Percentiles rank a stretch among this genome's conserved stretches.
Evolutionary conservation across 371 early-diverging fungal species (phyloP).

Genomic region (Lichtheimia ramosa): DNA sequence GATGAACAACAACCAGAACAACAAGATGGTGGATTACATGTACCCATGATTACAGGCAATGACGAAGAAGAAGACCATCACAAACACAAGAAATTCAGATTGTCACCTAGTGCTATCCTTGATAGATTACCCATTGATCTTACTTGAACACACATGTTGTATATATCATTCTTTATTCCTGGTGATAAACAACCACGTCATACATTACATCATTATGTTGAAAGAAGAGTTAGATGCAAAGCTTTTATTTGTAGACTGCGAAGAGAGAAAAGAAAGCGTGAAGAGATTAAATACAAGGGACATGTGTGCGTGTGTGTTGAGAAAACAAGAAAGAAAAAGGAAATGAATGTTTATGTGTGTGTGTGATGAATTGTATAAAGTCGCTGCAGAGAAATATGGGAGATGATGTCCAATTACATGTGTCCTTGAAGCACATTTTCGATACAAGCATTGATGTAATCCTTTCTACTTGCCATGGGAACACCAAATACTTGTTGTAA

Average conservation of each 20-base stretch:
- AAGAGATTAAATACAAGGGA: slow-evolving; percentile 6
- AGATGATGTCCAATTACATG: slow-evolving; percentile 17
- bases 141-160: neutral
- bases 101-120: slow-evolving; percentile 4
- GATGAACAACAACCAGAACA: neutral
- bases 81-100: neutral
- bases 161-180: no score
- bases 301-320: slow-evolving; percentile 1
- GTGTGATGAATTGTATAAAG: neutral
- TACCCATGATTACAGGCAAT: neutral
- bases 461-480: slow-evolving; percentile 44
- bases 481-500: slow-evolving; percentile 44
- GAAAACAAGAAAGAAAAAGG: neutral
- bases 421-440: slow-evolving; percentile 42
- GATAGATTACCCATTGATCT: slow-evolving; percentile 4
- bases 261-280: neutral
- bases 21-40: neutral
- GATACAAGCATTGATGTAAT: slow-evolving; percentile 60
- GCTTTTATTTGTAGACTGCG: neutral
- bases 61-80: neutral
- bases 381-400: neutral
- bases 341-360: neutral
- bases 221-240: neutral
- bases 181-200: no score
- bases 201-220: no score